These are phyloP conservation scores for Citrus sp. DNA, from an alignment of 345 rosid species.

Conservation along the genomic window DNA sequence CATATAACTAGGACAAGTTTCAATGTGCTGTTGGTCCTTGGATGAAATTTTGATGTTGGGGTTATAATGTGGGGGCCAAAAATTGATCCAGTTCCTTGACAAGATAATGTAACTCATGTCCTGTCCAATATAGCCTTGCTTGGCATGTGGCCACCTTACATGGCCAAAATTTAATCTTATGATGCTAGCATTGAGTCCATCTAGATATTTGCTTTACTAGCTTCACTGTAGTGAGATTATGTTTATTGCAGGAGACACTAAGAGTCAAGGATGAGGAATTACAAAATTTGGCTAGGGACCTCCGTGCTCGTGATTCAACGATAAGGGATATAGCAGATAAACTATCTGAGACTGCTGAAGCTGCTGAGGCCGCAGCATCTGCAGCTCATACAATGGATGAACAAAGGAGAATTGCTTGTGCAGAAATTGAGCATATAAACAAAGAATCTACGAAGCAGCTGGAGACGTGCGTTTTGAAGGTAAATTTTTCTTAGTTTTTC, in stretches of 20 bases:
- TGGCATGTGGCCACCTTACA: conserved; percentile 2
- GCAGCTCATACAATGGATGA: conserved; percentile 94
- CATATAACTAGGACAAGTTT: not conserved
- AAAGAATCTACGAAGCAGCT: conserved; percentile 57
- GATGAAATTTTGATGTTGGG: not conserved
- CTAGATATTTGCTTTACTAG: conserved; percentile 12
- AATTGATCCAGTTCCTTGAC: not conserved
- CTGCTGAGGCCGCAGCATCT: conserved; percentile 96
- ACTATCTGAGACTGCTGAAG: conserved; percentile 94
- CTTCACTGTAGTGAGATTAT: conserved; percentile 6
- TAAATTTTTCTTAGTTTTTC: conserved; percentile 20
- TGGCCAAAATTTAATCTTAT: not conserved
- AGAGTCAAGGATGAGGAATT: conserved; percentile 94
- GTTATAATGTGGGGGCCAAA: not conserved
- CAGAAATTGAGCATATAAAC: conserved; percentile 69
- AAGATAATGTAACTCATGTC: not conserved
- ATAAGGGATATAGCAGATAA: conserved; percentile 89
- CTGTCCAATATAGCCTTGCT: not conserved
- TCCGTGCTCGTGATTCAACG: conserved; percentile 90
- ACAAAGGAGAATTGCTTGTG: conserved; percentile 73
- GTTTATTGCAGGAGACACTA: conserved; percentile 77
- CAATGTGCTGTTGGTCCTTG: not conserved
- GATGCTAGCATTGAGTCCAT: not conserved
- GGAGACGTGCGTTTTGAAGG: conserved; percentile 58
- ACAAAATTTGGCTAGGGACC: conserved; percentile 76